Evolutionary conservation across 495 filamentous ascomycete species (phyloP).

Genomic region (Elaphomyces granulatus): DNA sequence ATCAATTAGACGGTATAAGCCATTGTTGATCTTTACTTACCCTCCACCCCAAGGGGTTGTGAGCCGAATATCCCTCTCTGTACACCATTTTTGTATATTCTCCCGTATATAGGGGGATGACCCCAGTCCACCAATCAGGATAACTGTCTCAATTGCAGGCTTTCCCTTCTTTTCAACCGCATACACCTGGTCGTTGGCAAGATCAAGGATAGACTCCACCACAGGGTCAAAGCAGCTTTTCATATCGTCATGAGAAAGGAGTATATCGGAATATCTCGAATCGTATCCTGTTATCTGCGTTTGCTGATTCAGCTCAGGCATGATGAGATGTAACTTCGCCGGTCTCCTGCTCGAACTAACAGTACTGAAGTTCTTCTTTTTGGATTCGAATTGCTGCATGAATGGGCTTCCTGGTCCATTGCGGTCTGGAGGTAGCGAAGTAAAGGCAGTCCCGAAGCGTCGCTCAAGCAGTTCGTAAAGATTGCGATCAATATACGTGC

Average conservation of each 20-base stretch:
- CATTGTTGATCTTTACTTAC: background rate
- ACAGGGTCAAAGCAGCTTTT: conserved; percentile 39
- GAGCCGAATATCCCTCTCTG: background rate
- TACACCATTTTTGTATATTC: conserved; percentile 21
- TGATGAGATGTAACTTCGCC: conserved; percentile 1
- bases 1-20: conserved; percentile 13
- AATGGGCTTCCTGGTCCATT: conserved; percentile 4
- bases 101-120: conserved; percentile 45
- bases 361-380: conserved; percentile 4
- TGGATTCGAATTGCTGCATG: conserved; percentile 3
- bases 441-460: conserved; percentile 8
- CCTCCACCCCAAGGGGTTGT: conserved; percentile 1
- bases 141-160: conserved; percentile 36
- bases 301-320: background rate
- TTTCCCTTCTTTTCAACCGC: conserved; percentile 26
- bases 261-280: background rate
- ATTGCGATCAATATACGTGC: conserved; percentile 31
- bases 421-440: conserved; percentile 1
- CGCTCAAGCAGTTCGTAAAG: conserved; percentile 27
- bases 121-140: conserved; percentile 51
- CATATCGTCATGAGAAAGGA: conserved; percentile 17
- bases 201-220: conserved; percentile 37
- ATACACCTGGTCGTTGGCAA: conserved; percentile 39
- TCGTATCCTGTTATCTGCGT: conserved; percentile 1
- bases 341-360: background rate